Evolutionary conservation across 2,329 filamentous ascomycete genomes (phyloP).

Genomic region (Lasiodiplodia sp.): DNA sequence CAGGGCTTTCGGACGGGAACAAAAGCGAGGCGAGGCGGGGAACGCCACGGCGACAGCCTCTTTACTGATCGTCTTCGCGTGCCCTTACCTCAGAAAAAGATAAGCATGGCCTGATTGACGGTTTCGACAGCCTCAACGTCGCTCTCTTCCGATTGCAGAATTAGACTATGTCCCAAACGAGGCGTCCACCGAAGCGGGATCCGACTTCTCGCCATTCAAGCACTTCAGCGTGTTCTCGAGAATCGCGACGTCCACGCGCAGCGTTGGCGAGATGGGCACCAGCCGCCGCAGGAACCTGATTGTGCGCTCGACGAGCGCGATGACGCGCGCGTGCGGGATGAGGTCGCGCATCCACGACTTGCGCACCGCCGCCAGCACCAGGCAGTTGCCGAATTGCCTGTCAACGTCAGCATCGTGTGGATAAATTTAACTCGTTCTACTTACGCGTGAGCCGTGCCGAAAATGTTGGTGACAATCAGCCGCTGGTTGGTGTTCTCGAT

Average conservation of each 20-base stretch:
- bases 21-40: constrained; percentile 28
- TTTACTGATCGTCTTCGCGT: constrained; percentile 13
- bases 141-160: constrained; percentile 28
- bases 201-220: constrained; percentile 28
- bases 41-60: constrained; percentile 26
- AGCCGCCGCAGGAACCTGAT: constrained; percentile 77
- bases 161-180: constrained; percentile 27
- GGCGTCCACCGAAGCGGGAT: constrained; percentile 25
- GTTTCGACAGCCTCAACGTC: constrained; percentile 19
- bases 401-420: constrained; percentile 35
- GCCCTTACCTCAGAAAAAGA: constrained; percentile 23
- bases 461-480: constrained; percentile 91
- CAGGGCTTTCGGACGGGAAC: constrained; percentile 22
- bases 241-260: constrained; percentile 77
- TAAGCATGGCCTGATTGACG: constrained; percentile 25
- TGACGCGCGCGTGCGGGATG: constrained; percentile 62
- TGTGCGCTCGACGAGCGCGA: constrained; percentile 72
- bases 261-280: constrained; percentile 75
- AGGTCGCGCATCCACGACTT: constrained; percentile 67
- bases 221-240: constrained; percentile 55
- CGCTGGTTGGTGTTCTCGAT: constrained; percentile 66
- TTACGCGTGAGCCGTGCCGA: constrained; percentile 95
- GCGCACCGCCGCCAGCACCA: constrained; percentile 86
- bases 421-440: constrained; percentile 47
- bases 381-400: constrained; percentile 95